Percentiles rank a stretch among this genome's conserved stretches.
Conservation (phyloP, 2,329 filamentous ascomycete species). For the Verruconis gallopava region DNA sequence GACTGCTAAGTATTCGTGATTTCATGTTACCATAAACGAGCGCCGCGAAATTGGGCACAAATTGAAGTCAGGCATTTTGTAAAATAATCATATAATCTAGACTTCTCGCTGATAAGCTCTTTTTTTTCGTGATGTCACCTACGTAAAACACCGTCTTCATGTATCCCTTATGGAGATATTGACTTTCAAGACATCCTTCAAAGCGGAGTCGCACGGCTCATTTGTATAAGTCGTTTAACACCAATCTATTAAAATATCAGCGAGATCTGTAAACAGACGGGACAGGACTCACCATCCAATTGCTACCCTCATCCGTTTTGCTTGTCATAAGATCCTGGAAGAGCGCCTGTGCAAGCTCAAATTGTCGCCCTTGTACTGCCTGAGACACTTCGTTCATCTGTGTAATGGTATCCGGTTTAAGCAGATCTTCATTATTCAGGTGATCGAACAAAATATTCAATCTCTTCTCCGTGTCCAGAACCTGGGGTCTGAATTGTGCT, state of each 20-base stretch:
- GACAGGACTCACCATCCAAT: slow-evolving; percentile 35
- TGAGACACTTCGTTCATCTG: slow-evolving; percentile 46
- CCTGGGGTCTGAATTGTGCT: slow-evolving; percentile 72
- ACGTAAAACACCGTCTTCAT: no score
- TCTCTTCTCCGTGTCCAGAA: slow-evolving; percentile 87
- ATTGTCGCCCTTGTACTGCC: slow-evolving; percentile 28
- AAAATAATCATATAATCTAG: no score
- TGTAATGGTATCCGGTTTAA: slow-evolving; percentile 65
- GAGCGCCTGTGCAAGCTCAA: slow-evolving; percentile 31
- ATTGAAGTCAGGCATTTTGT: no score
- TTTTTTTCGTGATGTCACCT: no score
- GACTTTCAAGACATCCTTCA: no score
- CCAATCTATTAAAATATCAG: slow-evolving; percentile 21
- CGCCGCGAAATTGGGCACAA: no score
- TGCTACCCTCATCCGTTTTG: slow-evolving; percentile 35
- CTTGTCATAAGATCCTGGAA: slow-evolving; percentile 35
- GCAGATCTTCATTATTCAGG: slow-evolving; percentile 85
- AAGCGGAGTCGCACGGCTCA: slow-evolving; percentile 24
- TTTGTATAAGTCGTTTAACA: slow-evolving; percentile 26
- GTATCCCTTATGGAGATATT: no score
- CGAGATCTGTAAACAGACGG: no score
- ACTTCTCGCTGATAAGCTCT: no score
- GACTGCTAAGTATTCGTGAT: no score
- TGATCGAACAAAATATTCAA: slow-evolving; percentile 92
- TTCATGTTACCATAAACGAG: no score